A percentile compares a stretch with the other conserved stretches of the same genome.
Evolutionary conservation across 2,329 filamentous ascomycete genomes (phyloP).

Genomic region (Coniochaeta pulveracea): DNA sequence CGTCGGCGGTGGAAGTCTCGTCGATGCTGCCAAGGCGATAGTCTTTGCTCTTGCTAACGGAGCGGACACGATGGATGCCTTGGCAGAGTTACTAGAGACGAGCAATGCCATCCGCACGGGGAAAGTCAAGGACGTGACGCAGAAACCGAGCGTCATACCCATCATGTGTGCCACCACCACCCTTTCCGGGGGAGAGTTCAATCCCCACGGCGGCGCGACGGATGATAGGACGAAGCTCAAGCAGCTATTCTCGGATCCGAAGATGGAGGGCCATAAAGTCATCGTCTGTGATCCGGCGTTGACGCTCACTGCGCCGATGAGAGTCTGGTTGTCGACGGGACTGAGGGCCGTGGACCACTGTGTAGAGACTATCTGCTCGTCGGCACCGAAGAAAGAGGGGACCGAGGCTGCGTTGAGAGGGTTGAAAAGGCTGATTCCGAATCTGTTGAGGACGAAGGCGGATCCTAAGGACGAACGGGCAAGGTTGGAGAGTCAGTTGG

Average conservation of each 20-base stretch:
- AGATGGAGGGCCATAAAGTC: slow-evolving; percentile 27
- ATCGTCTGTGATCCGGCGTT: slow-evolving; percentile 39
- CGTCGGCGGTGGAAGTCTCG: slow-evolving; percentile 11
- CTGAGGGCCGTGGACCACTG: slow-evolving; percentile 42
- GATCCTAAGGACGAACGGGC: slow-evolving; percentile 24
- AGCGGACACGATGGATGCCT: slow-evolving; percentile 6
- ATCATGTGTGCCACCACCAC: slow-evolving; percentile 12
- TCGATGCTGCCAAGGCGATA: slow-evolving; percentile 11
- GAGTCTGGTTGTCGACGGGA: slow-evolving; percentile 38
- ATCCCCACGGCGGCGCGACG: slow-evolving; percentile 10
- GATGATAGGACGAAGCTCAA: slow-evolving; percentile 11
- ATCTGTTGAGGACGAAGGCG: slow-evolving; percentile 25
- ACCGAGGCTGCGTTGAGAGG: slow-evolving; percentile 26
- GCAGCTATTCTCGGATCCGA: slow-evolving; percentile 14
- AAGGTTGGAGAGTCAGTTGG: slow-evolving; percentile 29
- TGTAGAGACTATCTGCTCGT: slow-evolving; percentile 35
- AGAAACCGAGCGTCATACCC: slow-evolving; percentile 8
- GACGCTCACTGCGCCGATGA: slow-evolving; percentile 30
- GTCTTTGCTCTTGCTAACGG: slow-evolving; percentile 9
- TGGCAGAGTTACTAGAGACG: slow-evolving; percentile 8
- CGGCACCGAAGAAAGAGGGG: slow-evolving; percentile 12
- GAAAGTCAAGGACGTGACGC: background rate
- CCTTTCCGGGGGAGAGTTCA: slow-evolving; percentile 13
- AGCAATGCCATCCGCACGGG: slow-evolving; percentile 1
- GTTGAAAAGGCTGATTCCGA: slow-evolving; percentile 25